Conservation (phyloP, 2,329 filamentous ascomycete genomes). For the Aspergillus sp. region DNA sequence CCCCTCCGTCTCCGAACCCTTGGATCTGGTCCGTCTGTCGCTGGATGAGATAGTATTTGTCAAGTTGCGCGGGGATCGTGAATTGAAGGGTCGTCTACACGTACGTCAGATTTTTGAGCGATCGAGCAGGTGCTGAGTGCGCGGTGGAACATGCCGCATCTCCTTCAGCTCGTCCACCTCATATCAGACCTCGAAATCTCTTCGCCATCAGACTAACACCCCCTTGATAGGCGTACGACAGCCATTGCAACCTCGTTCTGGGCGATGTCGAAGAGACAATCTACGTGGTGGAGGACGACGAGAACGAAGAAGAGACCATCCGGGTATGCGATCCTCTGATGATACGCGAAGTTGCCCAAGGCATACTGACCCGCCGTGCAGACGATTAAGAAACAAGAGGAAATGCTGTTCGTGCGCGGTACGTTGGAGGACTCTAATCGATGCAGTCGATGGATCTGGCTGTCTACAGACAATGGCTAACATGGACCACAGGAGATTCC, state of each 20-base stretch:
- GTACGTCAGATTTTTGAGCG: constrained; percentile 52
- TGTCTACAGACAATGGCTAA: constrained; percentile 14
- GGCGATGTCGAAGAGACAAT: constrained; percentile 98
- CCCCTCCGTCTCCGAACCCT: constrained; percentile 75
- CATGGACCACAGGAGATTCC: constrained; percentile 58
- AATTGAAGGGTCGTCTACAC: constrained; percentile 91
- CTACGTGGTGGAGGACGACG: constrained; percentile 85
- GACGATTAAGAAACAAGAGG: constrained; percentile 94
- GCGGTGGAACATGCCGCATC: background rate
- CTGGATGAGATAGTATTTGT: constrained; percentile 97
- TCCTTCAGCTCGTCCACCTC: too few relatives aligned
- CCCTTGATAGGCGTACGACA: constrained; percentile 79
- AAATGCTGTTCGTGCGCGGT: constrained; percentile 99
- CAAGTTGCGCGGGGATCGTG: constrained; percentile 91
- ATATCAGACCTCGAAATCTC: background rate
- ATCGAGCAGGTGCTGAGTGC: background rate
- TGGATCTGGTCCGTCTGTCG: constrained; percentile 91
- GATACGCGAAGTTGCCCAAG: too few relatives aligned
- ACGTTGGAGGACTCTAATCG: constrained; percentile 28
- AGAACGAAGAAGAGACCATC: constrained; percentile 69
- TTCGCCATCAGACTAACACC: background rate
- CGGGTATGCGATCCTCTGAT: constrained; percentile 57
- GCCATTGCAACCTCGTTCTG: constrained; percentile 94
- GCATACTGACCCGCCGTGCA: constrained; percentile 33
- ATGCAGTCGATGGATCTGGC: too few relatives aligned